Base-by-base conservation (phyloP, 2,329 filamentous ascomycete species). In the Lachnellula hyalina region DNA sequence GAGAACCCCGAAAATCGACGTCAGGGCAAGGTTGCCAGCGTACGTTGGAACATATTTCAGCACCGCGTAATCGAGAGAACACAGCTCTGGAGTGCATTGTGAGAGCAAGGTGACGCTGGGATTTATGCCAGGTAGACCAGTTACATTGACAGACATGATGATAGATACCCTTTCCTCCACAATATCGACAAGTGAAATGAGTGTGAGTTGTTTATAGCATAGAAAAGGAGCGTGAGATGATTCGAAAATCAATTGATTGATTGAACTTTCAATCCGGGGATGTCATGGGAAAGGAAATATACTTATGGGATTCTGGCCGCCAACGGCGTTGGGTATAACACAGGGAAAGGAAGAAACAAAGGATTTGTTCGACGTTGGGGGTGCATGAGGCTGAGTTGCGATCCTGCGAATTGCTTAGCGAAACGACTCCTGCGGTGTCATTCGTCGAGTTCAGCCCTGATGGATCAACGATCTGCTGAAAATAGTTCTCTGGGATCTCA, bases 11-110 rank as follows among this genome's bases (percentile, higher is more conserved):
- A 63, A 65, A 25, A 63, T 45, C 5, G 44, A 44, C 17, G 58
- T 52, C 21, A 62, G 40, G 67, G 79, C 75, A 15, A 49, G 35
- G 15, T 63, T 63, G 2, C 54, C 61, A 2, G 23, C 42, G 9
- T 57, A 32, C 3, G 40, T 58, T 12, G 61, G 61, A 14, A 55
- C 40, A 42, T 63, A 63, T 34, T 44, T 50, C 2, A 63, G 42
- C 9, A 47, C 53, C 12, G 51, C 61, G 38, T 62, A 56, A 9
- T 57, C 28, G 8, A 63, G 48, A 5, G 57, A 52, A 44, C 59
- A 60, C 3, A 61, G 52, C 3, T 28, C 35, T 5, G 52, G 53
- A 7, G 50, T 61, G 47, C 59, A 61, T 44, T 61, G 46, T 5
- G 38, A 48, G 28, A 56, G 45, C 19, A 19, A 45, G 21, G 51